Percentiles rank a stretch among this genome's conserved stretches.
Conservation (phyloP, 805 yeast species). For the Babjeviella inositovora region DNA sequence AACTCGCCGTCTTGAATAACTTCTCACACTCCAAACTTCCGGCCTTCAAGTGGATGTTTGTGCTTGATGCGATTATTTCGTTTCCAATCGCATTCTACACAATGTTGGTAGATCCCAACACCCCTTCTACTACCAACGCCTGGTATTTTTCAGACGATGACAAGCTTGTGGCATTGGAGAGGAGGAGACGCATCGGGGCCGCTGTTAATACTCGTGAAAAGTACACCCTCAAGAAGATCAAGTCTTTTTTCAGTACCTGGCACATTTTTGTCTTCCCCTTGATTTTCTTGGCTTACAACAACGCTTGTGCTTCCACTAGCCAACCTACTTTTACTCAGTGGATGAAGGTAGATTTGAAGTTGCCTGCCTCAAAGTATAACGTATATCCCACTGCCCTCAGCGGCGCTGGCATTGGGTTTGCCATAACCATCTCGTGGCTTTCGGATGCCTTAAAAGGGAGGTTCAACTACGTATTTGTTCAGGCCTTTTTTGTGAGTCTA, state of each 20-base stretch:
- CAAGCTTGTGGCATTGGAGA: constrained; percentile 26
- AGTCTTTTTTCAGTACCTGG: constrained; percentile 27
- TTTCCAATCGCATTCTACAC: constrained; percentile 22
- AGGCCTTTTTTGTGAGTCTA: constrained; percentile 17
- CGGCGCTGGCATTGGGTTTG: constrained; percentile 18
- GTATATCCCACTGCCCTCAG: constrained; percentile 20
- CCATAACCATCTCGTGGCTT: constrained; percentile 16
- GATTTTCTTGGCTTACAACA: constrained; percentile 19
- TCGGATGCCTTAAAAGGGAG: constrained; percentile 18
- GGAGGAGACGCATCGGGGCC: constrained; percentile 22
- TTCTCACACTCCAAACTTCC: constrained; percentile 7
- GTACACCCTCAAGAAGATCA: constrained; percentile 21
- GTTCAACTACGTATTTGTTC: constrained; percentile 17
- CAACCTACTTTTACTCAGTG: constrained; percentile 28
- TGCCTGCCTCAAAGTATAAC: constrained; percentile 17
- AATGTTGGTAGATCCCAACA: constrained; percentile 24
- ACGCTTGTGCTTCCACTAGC: constrained; percentile 11
- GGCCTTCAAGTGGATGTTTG: constrained; percentile 29
- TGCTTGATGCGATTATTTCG: constrained; percentile 22
- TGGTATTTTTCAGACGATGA: constrained; percentile 25
- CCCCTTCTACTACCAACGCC: constrained; percentile 24
- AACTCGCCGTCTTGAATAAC: constrained; percentile 12
- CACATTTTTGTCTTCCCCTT: constrained; percentile 26
- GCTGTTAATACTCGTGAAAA: constrained; percentile 21
- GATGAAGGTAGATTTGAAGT: constrained; percentile 19